Base-by-base conservation (phyloP, 257 asterid genomes). In the Lithospermum erythrorhizon region DNA sequence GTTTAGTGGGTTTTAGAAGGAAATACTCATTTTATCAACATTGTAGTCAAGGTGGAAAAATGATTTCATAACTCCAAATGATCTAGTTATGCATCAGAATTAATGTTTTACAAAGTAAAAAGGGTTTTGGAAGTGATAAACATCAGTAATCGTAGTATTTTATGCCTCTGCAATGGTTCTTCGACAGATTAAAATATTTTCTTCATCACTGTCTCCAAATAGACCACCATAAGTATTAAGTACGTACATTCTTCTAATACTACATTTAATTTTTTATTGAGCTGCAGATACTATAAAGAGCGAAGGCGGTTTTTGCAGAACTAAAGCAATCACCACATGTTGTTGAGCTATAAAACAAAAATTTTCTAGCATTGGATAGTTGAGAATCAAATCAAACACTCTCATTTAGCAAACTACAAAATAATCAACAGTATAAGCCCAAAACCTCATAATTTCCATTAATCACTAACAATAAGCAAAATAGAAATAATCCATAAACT, bases 281-380 rank as follows among this genome's bases (percentile, higher is more conserved):
- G 72, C 8, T 70, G 70, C 68, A 91, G 98, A 63, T 86, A 86
- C 80, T 91, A 97, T 78, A 84, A 76, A 79, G 79, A 78, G 97
- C 97, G n/a, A 91, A 91, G 74, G 75, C 76, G 51, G 96, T 91
- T 57, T 88, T 91, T 74, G 79, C 78, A 73, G 94, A 89, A 73
- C 69, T 91, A 79, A 78, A 78, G 61, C 93, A 79, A 70, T 62
- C 52, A 69, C 79, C 88, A 35, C 63, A 66, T 32, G 81, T 84
- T 21, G 70, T 84, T 63, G 93, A 84, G 72, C 93, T 84, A 60
- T 5, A 41, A 14, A 11, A 41, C 18, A 41, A 35, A 35, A 35
- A 6, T 35, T 13, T 3, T 35, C 0, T 35, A 2, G 14, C 45
- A 35, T 10, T 35, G 45, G 45, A 35, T 9, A 35, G 45, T 35